phyloP scores from a whole-genome alignment of 2,329 filamentous ascomycete genomes.

The Nemania sp. region DNA sequence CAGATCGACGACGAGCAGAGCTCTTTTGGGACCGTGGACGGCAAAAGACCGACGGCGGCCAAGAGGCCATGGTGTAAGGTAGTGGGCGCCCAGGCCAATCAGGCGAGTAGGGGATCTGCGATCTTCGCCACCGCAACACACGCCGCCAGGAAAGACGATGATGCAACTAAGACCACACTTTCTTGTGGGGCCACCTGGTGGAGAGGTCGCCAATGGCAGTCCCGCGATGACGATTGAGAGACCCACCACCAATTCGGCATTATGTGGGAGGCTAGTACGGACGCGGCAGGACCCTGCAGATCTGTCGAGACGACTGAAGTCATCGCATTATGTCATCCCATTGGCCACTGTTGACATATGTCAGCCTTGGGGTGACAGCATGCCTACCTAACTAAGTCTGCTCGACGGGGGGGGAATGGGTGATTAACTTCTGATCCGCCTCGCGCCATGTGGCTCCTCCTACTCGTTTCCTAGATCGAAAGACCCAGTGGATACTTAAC shows the following conservation, averaged over 20 bases:
- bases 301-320: constrained; percentile 38
- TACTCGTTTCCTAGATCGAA: not conserved
- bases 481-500: no score
- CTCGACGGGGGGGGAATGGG: not conserved
- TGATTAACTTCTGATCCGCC: not conserved
- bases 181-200: constrained; percentile 25
- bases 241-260: constrained; percentile 7
- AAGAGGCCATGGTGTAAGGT: constrained; percentile 36
- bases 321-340: constrained; percentile 41
- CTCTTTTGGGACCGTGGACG: constrained; percentile 35
- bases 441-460: constrained; percentile 3
- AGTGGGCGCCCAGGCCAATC: constrained; percentile 36
- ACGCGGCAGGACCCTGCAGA: constrained; percentile 42
- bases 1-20: constrained; percentile 36
- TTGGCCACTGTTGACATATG: constrained; percentile 31
- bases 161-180: constrained; percentile 24
- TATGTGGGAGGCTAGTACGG: not conserved
- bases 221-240: constrained; percentile 25
- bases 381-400: not conserved
- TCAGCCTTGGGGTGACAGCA: constrained; percentile 20
- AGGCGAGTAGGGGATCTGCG: constrained; percentile 29
- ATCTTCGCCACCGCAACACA: constrained; percentile 39
- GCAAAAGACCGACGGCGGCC: constrained; percentile 30
- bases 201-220: constrained; percentile 31
- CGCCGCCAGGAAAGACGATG: constrained; percentile 39